Evolutionary conservation across 1,284 basidiomycete species (phyloP).

Genomic region (Cystobasidium sp.): DNA sequence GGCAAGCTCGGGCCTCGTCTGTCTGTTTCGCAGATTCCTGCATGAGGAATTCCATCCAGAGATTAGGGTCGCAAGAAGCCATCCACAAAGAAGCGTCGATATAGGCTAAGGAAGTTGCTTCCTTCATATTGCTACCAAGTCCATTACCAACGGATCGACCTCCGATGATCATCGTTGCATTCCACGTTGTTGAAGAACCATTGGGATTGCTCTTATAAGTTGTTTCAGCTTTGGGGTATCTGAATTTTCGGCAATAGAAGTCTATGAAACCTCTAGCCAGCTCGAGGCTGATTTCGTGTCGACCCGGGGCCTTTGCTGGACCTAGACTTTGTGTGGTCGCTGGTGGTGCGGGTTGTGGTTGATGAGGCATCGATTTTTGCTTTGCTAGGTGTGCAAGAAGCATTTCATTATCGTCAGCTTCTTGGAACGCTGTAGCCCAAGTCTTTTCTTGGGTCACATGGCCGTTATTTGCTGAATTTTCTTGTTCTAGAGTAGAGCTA

Average conservation of each 20-base stretch:
- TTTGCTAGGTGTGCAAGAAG: no score
- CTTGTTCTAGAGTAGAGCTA: no score
- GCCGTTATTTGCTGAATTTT: no score
- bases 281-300: slow-evolving; percentile 66
- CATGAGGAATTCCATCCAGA: slow-evolving; percentile 74
- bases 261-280: slow-evolving; percentile 89
- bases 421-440: no score
- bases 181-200: slow-evolving; percentile 64
- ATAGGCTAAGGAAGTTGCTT: slow-evolving; percentile 74
- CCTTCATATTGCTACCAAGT: slow-evolving; percentile 72
- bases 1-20: slow-evolving; percentile 62
- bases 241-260: slow-evolving; percentile 84
- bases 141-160: slow-evolving; percentile 81
- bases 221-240: slow-evolving; percentile 80
- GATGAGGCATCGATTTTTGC: not conserved
- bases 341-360: not conserved
- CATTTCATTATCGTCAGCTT: no score
- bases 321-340: not conserved
- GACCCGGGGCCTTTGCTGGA: not conserved
- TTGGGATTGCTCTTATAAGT: slow-evolving; percentile 59
- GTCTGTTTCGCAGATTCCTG: slow-evolving; percentile 52
- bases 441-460: no score
- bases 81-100: slow-evolving; percentile 87
- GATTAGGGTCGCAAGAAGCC: slow-evolving; percentile 74
- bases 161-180: slow-evolving; percentile 79